phyloP scores from a whole-genome alignment of 805 yeast genomes.

The Cyberlindnera samutprakarnensis region DNA sequence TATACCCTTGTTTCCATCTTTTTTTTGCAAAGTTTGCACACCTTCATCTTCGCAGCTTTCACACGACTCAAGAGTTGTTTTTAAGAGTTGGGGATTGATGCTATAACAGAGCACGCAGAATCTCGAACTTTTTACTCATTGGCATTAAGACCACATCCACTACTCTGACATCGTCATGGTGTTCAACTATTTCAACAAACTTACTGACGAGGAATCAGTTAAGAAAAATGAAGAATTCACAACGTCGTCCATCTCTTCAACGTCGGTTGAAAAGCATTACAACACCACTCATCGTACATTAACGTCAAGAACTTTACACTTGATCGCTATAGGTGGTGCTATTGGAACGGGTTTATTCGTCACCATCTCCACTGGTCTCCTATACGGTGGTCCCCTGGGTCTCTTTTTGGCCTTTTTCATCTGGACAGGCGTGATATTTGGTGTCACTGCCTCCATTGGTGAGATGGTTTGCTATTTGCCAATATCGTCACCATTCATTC shows the following conservation, averaged over 20 bases:
- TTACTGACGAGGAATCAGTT: too few species aligned
- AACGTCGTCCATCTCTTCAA: constrained; percentile 4
- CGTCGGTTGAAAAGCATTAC: constrained; percentile 2
- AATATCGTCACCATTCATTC: constrained; percentile 54
- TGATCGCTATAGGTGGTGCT: constrained; percentile 62
- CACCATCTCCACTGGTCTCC: constrained; percentile 51
- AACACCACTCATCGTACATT: constrained; percentile 27
- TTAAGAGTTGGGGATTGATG: too few species aligned
- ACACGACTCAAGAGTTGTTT: too few species aligned
- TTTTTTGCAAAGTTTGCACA: too few species aligned
- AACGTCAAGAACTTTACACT: constrained; percentile 47
- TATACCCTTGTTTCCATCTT: too few species aligned
- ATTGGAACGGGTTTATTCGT: constrained; percentile 59
- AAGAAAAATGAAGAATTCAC: too few species aligned
- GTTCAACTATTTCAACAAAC: too few species aligned
- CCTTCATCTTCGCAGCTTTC: too few species aligned
- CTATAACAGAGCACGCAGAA: too few species aligned
- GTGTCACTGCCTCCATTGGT: constrained; percentile 55
- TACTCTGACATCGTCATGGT: too few species aligned
- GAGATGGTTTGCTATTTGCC: constrained; percentile 61
- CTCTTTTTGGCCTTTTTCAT: constrained; percentile 49
- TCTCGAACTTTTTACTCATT: too few species aligned
- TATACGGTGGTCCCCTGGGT: constrained; percentile 48
- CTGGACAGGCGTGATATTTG: constrained; percentile 59
- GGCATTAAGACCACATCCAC: too few species aligned